Percentiles rank a stretch among this genome's conserved stretches.
Evolutionary conservation across 1,284 basidiomycete genomes (phyloP).

Genomic region (Ustilago lituana): DNA sequence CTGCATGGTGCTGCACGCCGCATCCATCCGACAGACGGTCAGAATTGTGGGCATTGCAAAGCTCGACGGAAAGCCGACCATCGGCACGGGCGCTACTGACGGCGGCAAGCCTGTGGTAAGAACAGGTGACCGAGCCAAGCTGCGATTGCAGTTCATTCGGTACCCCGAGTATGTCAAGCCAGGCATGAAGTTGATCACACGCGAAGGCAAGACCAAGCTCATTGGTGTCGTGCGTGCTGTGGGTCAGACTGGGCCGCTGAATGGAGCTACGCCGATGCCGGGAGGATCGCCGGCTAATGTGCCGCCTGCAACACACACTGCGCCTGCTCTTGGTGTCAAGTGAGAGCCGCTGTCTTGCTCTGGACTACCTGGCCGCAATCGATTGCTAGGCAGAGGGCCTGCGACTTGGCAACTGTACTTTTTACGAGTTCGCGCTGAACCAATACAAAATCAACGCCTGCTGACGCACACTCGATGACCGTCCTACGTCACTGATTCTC

Average conservation of each 20-base stretch:
- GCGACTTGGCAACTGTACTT: too few species aligned
- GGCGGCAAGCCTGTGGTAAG: slow-evolving; percentile 61
- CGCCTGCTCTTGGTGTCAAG: slow-evolving; percentile 38
- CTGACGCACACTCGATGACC: too few species aligned
- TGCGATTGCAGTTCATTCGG: slow-evolving; percentile 61
- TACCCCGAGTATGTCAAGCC: slow-evolving; percentile 62
- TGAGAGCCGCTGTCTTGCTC: too few species aligned
- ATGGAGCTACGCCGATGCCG: slow-evolving; percentile 1
- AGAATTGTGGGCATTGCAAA: slow-evolving; percentile 61
- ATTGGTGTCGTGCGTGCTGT: slow-evolving; percentile 61
- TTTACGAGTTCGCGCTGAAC: too few species aligned
- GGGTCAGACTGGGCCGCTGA: slow-evolving; percentile 46
- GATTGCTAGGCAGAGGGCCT: too few species aligned
- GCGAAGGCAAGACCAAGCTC: slow-evolving; percentile 63
- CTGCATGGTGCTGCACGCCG: slow-evolving; percentile 66
- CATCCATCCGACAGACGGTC: slow-evolving; percentile 65
- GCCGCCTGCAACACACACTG: slow-evolving; percentile 23
- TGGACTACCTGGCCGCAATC: too few species aligned
- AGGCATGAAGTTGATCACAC: slow-evolving; percentile 63
- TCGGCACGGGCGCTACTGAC: slow-evolving; percentile 1
- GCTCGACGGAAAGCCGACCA: slow-evolving; percentile 47
- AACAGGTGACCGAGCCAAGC: slow-evolving; percentile 62
- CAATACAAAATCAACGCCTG: too few species aligned
- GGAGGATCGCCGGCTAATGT: slow-evolving; percentile 10
- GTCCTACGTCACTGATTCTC: too few species aligned